Conservation (phyloP, 192 early-diverging fungal species). For the Powellomyces hirtus region DNA sequence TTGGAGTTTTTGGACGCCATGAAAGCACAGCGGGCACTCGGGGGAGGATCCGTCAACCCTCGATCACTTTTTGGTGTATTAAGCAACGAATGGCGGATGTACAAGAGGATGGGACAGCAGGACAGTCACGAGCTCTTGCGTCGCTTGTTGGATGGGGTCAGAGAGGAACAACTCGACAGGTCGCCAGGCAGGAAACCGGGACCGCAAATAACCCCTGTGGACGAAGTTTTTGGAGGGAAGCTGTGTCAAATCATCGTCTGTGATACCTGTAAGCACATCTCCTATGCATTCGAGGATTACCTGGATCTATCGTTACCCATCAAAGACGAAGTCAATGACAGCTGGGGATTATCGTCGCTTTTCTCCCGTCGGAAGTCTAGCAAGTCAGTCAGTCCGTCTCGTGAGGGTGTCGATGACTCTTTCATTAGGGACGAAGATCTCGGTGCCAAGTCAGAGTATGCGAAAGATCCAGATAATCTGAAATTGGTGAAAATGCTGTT, state of each 20-base stretch:
- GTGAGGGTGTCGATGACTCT: neutral
- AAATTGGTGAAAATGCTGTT: constrained; percentile 19
- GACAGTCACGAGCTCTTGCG: constrained; percentile 74
- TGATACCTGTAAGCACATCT: constrained; percentile 54
- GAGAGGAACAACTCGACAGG: constrained; percentile 48
- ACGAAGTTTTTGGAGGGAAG: constrained; percentile 65
- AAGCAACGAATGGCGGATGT: constrained; percentile 57
- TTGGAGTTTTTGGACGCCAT: neutral
- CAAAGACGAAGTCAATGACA: constrained; percentile 22
- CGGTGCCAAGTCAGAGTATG: neutral
- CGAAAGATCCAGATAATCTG: constrained; percentile 1
- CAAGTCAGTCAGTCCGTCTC: neutral
- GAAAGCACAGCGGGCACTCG: neutral
- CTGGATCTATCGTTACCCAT: constrained; percentile 62
- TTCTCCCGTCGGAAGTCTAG: neutral
- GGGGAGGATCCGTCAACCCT: constrained; percentile 44
- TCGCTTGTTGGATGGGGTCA: constrained; percentile 59
- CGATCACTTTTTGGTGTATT: constrained; percentile 54
- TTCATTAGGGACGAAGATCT: neutral
- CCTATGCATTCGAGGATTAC: constrained; percentile 62
- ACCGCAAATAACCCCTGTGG: constrained; percentile 38
- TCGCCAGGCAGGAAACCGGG: neutral
- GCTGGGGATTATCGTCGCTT: constrained; percentile 3
- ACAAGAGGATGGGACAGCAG: constrained; percentile 61
- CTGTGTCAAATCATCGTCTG: constrained; percentile 68